phyloP scores from a whole-genome alignment of 495 filamentous ascomycete species.

The Annulohypoxylon maeteangense region DNA sequence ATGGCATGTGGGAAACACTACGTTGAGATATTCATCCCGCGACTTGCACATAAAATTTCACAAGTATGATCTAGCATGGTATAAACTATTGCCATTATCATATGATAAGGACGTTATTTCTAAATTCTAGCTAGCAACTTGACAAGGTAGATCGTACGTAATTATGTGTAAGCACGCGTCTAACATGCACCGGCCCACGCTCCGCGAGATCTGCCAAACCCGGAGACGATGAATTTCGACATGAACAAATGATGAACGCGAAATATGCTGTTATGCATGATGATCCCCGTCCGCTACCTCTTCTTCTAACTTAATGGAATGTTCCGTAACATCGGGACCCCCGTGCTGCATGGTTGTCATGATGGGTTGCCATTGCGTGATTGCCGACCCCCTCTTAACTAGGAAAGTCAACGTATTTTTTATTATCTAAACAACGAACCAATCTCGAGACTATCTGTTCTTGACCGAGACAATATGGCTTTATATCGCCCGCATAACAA shows the following conservation, averaged over 20 bases:
- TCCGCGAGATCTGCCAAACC: neutral
- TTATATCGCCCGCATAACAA: neutral
- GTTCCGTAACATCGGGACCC: constrained; percentile 32
- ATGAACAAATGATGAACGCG: neutral
- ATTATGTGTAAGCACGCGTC: neutral
- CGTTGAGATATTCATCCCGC: neutral
- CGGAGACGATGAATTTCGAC: neutral
- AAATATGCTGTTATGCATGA: neutral
- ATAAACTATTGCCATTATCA: neutral
- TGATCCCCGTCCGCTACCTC: neutral
- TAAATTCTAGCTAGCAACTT: neutral
- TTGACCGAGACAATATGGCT: constrained; percentile 9
- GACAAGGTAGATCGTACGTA: neutral
- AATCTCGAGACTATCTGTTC: neutral
- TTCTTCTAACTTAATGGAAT: constrained; percentile 14
- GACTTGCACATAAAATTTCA: neutral
- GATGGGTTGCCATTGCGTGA: constrained; percentile 38
- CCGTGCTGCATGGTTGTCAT: constrained; percentile 34
- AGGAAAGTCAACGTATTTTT: constrained; percentile 28
- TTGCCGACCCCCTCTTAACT: constrained; percentile 35
- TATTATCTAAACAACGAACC: constrained; percentile 11
- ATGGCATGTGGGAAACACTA: neutral
- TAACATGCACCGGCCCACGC: neutral
- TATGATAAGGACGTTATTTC: neutral
- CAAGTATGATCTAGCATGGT: neutral